Base-by-base conservation (phyloP, 495 filamentous ascomycete species). In the Aspergillus funiculosus region DNA sequence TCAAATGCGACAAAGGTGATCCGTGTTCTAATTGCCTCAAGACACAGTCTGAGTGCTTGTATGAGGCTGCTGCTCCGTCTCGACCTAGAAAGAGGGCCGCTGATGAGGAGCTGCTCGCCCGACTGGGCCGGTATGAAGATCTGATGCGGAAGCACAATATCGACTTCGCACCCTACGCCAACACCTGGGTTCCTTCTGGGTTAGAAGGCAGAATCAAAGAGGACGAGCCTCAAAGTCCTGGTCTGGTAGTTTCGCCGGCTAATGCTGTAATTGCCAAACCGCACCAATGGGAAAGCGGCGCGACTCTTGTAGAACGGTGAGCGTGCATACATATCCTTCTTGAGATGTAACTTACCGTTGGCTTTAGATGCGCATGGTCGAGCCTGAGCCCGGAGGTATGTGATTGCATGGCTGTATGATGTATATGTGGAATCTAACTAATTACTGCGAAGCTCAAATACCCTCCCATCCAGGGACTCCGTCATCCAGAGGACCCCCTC, bases 1-100 rank as follows among this genome's bases (percentile, higher is more conserved):
- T 69, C 24, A 62, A 58, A 19, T 69, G 66, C 39, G 65, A 68
- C 43, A 54, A 53, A 35, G 51, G 57, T 40, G 54, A 43, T 29
- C 64, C 63, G 17, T 69, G 65, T 39, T 45, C 52, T 13, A 60
- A 53, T 21, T 69, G 66, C 49, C 29, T 56, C 29, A 57, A 52
- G 18, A 45, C 60, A 30, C 43, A 56, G 14, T 53, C 39, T 2
- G 46, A 66, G 19, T 69, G 66, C 45, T 34, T 47, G 10, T 53
- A 52, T 39, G 39, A 44, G 5, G 51, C 56, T 8, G 43, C 50
- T n/a, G 54, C 52, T 25, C 50, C 53, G 29, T 37, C 51, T 15
- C 43, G 52, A 48, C 52, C 49, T 32, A 59, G 46, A 44, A 55
- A 48, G 43, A 54, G 50, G 28, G 19, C 46, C 3, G 51, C 53